These are phyloP conservation scores for Termitomyces sp. DNA, from an alignment of 768 basidiomycete genomes.

Conservation along the genomic window DNA sequence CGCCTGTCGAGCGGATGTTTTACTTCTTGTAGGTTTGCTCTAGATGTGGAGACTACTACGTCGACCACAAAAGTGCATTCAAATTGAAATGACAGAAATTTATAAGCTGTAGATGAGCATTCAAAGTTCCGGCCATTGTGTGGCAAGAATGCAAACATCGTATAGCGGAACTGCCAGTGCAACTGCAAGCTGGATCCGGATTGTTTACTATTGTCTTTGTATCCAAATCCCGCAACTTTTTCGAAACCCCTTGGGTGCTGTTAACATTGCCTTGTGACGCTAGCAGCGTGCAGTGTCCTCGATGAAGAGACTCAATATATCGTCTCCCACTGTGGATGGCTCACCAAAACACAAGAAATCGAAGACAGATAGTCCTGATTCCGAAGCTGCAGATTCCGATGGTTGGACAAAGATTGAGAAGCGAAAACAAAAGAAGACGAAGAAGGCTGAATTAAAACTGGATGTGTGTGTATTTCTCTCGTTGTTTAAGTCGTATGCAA, in stretches of 20 bases:
- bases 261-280: not conserved
- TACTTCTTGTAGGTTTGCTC: too few species aligned
- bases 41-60: too few species aligned
- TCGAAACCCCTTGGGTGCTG: not conserved
- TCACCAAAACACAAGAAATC: constrained; percentile 30
- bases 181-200: too few species aligned
- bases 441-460: constrained; percentile 48
- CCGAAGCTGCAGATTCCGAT: constrained; percentile 15
- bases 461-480: constrained; percentile 45
- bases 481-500: constrained; percentile 6
- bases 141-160: too few species aligned
- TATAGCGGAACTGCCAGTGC: too few species aligned
- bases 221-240: not conserved
- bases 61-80: too few species aligned
- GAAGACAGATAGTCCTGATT: constrained; percentile 19
- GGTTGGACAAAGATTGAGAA: constrained; percentile 71
- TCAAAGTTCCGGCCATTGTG: too few species aligned
- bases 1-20: not conserved
- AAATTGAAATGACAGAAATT: too few species aligned
- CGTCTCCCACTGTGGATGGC: constrained; percentile 3
- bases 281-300: not conserved
- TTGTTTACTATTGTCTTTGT: not conserved
- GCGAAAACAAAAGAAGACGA: constrained; percentile 65
- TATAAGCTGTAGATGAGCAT: too few species aligned
- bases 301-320: constrained; percentile 12